Percentiles rank a stretch among this genome's conserved stretches.
Conservation (phyloP, 371 early-diverging fungal species). For the Actinomucor elegans region DNA sequence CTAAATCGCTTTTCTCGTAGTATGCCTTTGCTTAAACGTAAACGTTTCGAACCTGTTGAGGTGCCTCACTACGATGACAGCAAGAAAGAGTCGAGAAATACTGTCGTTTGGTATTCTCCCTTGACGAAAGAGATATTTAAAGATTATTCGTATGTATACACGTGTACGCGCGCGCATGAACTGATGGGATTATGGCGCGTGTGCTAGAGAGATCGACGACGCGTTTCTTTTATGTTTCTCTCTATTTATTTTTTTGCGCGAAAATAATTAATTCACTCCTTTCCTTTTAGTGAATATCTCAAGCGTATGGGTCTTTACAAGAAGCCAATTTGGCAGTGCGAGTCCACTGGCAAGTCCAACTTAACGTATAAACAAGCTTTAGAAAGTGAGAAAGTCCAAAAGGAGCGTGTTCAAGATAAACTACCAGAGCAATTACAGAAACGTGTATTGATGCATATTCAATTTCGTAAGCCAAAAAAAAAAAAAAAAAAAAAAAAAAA, state of each 20-base stretch:
- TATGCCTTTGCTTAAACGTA: constrained; percentile 66
- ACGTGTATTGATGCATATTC: constrained; percentile 62
- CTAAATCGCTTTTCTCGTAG: no score
- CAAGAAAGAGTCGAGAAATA: constrained; percentile 47
- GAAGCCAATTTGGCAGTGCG: constrained; percentile 80
- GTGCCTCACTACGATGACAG: constrained; percentile 41
- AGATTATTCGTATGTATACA: constrained; percentile 71
- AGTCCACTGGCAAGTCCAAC: constrained; percentile 68
- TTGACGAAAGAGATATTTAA: constrained; percentile 83
- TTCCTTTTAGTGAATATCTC: constrained; percentile 66
- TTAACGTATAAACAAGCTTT: constrained; percentile 82
- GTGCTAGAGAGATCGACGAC: no score
- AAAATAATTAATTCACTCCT: neutral
- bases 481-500: no score
- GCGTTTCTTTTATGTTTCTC: neutral
- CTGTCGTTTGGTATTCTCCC: constrained; percentile 73
- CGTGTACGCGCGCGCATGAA: no score
- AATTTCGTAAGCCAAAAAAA: constrained; percentile 72
- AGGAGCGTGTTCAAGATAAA: constrained; percentile 54
- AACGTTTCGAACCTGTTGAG: constrained; percentile 40
- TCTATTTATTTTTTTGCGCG: neutral
- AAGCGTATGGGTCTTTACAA: constrained; percentile 68
- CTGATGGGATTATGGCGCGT: neutral
- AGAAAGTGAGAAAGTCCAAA: constrained; percentile 68
- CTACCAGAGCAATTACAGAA: constrained; percentile 69